Evolutionary conservation across 768 basidiomycete species (phyloP), one percentile per base, ranked within the genome.

Genomic region (Kwoniella newhampshirensis): DNA sequence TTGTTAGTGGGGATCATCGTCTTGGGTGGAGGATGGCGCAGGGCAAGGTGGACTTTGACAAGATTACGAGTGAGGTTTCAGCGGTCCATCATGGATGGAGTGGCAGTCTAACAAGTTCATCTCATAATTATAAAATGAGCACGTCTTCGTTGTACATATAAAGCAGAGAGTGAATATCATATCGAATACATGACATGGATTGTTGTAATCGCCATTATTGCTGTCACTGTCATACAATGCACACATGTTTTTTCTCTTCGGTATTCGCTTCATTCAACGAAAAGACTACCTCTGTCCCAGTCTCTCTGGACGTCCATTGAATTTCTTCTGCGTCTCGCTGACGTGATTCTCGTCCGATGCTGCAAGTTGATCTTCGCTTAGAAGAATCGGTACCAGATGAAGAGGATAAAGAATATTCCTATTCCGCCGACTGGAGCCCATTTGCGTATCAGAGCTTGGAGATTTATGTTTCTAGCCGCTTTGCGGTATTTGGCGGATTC

Each of bases 401-500:
- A 74, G 51, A 96, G 68, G 64, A 99, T 81, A 62, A 97, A 79
- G 61, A 81, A 72, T 57, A 81, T 69, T 18, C 80, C 83, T 41
- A 93, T 82, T 18, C 87, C 91, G 43, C 83, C 92, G 52, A 98
- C 77, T 1, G 96, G 96, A 36, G 93, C 96, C 78, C 93, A 99
- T 73, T 98, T 91, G 59, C 96, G 85, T 64, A 97, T 75, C 86
- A 98, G 87, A 13, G 92, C 91, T 65, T 93, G 84, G 52, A 93
- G 74, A 72, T 98, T 98, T 78, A 99, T 88, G 68, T 96, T 91
- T 65, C 89, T 82, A 23, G 96, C 91, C 25, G 91, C 91, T 78
- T 89, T 93, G 47, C 94, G 86, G 77, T 98, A 99, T 79, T 90
- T 98, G 79, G 96, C 89, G 17, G 92, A 96, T 78, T 99, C 96